A percentile compares a stretch with the other conserved stretches of the same genome.
Conservation (phyloP, 1,139 yeast species). For the Nakaseomyces kungkrabaensis region DNA sequence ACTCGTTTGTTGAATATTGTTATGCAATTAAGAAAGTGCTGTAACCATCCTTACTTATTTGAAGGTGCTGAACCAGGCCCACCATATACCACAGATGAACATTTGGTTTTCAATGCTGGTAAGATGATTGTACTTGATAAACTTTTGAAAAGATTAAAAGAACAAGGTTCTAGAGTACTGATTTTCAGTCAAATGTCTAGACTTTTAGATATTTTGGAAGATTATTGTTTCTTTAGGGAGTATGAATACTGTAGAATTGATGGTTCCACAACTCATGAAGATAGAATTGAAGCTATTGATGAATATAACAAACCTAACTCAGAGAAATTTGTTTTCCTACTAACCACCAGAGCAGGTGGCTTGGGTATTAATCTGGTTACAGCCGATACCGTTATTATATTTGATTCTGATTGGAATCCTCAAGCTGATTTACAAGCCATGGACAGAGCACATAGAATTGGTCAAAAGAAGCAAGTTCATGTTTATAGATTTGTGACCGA, state of each 20-base stretch:
- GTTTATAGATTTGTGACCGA: constrained; percentile 71
- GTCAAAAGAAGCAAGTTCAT: constrained; percentile 72
- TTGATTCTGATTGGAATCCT: constrained; percentile 81
- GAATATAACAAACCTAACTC: constrained; percentile 65
- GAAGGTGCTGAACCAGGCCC: constrained; percentile 90
- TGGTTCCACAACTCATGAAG: constrained; percentile 73
- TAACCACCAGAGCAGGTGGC: constrained; percentile 85
- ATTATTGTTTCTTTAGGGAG: constrained; percentile 60
- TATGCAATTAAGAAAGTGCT: constrained; percentile 76
- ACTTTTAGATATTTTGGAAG: constrained; percentile 69
- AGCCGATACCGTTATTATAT: constrained; percentile 65
- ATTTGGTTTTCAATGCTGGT: constrained; percentile 60
- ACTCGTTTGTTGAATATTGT: constrained; percentile 68
- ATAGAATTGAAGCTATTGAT: constrained; percentile 66
- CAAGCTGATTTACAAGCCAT: constrained; percentile 82
- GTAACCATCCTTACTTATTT: constrained; percentile 73
- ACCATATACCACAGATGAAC: constrained; percentile 76
- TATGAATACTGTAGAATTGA: constrained; percentile 68
- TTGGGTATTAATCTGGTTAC: constrained; percentile 69
- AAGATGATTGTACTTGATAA: constrained; percentile 66
- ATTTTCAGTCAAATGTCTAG: constrained; percentile 79
- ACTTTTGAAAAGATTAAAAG: constrained; percentile 48
- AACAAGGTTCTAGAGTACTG: constrained; percentile 65
- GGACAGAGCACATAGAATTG: constrained; percentile 85
- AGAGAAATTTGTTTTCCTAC: constrained; percentile 56